A percentile compares a stretch with the other conserved stretches of the same genome.
Evolutionary conservation across 1,139 yeast species (phyloP).

Genomic region (Yamadazyma kanchanaburiensis): DNA sequence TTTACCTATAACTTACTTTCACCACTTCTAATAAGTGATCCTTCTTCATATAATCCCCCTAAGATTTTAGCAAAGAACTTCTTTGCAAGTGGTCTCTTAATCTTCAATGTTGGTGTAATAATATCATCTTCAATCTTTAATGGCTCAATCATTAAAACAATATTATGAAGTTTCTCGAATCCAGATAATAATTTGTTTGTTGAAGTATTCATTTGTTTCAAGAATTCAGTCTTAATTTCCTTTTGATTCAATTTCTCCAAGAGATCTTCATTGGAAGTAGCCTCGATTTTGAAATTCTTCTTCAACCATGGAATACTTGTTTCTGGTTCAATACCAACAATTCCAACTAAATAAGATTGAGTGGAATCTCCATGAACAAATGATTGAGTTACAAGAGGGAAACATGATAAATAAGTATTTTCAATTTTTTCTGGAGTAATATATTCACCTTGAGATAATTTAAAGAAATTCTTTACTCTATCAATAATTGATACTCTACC

Average conservation of each 20-base stretch:
- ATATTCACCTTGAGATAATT: slow-evolving; percentile 79
- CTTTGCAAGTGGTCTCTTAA: slow-evolving; percentile 36
- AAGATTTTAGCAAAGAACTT: slow-evolving; percentile 24
- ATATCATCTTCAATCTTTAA: slow-evolving; percentile 36
- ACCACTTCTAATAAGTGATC: slow-evolving; percentile 17
- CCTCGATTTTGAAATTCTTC: slow-evolving; percentile 12
- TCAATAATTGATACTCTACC: slow-evolving; percentile 66
- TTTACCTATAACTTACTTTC: slow-evolving; percentile 6
- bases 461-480: slow-evolving; percentile 78
- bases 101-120: slow-evolving; percentile 41
- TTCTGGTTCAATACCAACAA: slow-evolving; percentile 41
- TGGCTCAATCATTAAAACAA: slow-evolving; percentile 35
- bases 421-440: slow-evolving; percentile 79
- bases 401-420: slow-evolving; percentile 53
- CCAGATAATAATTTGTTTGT: slow-evolving; percentile 25
- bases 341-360: slow-evolving; percentile 27
- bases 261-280: slow-evolving; percentile 17
- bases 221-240: slow-evolving; percentile 22
- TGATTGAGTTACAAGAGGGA: slow-evolving; percentile 52
- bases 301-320: slow-evolving; percentile 18
- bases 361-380: slow-evolving; percentile 46
- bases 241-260: slow-evolving; percentile 22
- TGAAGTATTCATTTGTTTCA: slow-evolving; percentile 26
- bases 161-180: slow-evolving; percentile 36
- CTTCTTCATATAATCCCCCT: slow-evolving; percentile 23